A percentile compares a stretch with the other conserved stretches of the same genome.
Conservation (phyloP, 164 flowering plant genomes). For the Warburgia ugandensis region DNA sequence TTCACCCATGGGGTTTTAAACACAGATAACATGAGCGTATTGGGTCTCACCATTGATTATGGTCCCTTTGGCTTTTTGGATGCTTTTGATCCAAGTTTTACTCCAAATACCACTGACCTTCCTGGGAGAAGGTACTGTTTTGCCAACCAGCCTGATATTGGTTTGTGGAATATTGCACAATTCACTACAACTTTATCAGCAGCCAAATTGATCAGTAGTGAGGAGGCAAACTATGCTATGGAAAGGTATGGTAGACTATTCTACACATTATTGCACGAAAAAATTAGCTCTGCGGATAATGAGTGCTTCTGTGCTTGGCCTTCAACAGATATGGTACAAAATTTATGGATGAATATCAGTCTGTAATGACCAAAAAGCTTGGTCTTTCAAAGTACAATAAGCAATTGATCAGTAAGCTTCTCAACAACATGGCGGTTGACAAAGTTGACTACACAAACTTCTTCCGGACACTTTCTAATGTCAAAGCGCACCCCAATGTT, state of each 20-base stretch:
- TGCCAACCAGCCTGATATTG: constrained; percentile 97
- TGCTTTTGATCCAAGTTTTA: constrained; percentile 97
- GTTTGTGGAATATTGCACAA: constrained; percentile 93
- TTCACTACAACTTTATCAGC: constrained; percentile 64
- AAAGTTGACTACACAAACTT: constrained; percentile 96
- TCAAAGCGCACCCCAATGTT: constrained; percentile 61
- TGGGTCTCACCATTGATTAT: constrained; percentile 97
- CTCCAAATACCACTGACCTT: constrained; percentile 98
- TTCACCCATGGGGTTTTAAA: constrained; percentile 97
- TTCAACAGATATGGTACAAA: constrained; percentile 80
- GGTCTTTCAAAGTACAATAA: constrained; percentile 90
- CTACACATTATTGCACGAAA: too few relatives aligned
- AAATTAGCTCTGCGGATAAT: too few relatives aligned
- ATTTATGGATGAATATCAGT: constrained; percentile 98
- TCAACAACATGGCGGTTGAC: constrained; percentile 34
- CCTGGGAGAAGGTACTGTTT: constrained; percentile 98
- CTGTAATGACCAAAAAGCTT: constrained; percentile 81
- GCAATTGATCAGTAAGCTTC: constrained; percentile 74
- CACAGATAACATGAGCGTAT: constrained; percentile 90
- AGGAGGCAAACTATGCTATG: constrained; percentile 94
- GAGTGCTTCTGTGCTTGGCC: background rate
- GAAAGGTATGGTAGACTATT: constrained; percentile 62
- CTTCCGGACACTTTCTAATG: constrained; percentile 79
- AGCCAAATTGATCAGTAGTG: constrained; percentile 66
- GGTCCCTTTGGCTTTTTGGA: constrained; percentile 98